phyloP scores from a whole-genome alignment of 352 stramenopile genomes.

The Phytopythium mirpurense region DNA sequence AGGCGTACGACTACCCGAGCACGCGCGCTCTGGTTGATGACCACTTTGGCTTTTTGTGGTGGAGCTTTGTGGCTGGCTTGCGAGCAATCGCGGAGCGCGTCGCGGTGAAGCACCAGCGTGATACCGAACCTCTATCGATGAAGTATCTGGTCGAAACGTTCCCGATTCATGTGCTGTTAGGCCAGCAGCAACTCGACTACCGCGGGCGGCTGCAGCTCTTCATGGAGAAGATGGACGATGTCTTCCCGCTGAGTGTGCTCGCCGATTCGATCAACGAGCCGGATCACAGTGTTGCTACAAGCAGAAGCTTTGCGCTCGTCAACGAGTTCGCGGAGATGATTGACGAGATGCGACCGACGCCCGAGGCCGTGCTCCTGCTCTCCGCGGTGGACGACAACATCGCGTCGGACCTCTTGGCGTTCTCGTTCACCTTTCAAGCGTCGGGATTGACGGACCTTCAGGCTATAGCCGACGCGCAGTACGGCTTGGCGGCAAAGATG shows the following conservation, averaged over 20 bases:
- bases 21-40: constrained; percentile 45
- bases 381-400: constrained; percentile 10
- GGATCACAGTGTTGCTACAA: background rate
- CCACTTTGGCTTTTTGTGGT: constrained; percentile 66
- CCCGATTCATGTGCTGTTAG: constrained; percentile 1
- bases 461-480: background rate
- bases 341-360: background rate
- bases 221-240: constrained; percentile 39
- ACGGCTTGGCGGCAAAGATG: background rate
- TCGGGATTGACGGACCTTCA: constrained; percentile 7
- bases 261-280: constrained; percentile 25
- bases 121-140: constrained; percentile 1
- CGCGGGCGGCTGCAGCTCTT: constrained; percentile 5
- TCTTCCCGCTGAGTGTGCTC: constrained; percentile 41
- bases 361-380: background rate
- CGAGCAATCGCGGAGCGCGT: background rate
- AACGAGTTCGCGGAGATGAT: constrained; percentile 2
- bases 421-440: constrained; percentile 51
- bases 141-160: constrained; percentile 13
- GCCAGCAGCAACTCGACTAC: constrained; percentile 2
- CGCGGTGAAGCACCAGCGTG: constrained; percentile 8
- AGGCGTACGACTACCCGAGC: constrained; percentile 42
- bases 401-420: constrained; percentile 63
- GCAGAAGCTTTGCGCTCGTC: background rate
- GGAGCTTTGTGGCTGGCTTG: constrained; percentile 9